A percentile compares a stretch with the other conserved stretches of the same genome.
These are phyloP conservation scores for Acorus calamus DNA, from an alignment of 106 monocot genomes.

Conservation along the genomic window DNA sequence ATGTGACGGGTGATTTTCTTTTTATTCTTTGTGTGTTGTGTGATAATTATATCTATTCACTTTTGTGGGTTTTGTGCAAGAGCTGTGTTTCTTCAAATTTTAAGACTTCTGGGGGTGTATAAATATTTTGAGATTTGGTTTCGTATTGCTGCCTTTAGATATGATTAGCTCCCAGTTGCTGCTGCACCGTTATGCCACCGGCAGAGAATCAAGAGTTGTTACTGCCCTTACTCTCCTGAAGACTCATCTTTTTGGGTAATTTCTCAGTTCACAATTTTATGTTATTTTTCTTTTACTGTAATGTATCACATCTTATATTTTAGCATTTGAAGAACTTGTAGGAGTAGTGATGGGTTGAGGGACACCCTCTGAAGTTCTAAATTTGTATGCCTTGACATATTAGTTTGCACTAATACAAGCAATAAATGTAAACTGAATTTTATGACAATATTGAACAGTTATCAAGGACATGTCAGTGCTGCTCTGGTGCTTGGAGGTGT, in stretches of 20 bases:
- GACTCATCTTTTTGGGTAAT: slow-evolving; percentile 79
- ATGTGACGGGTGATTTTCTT: slow-evolving; percentile 61
- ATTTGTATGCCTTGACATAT: too few relatives aligned
- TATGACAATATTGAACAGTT: slow-evolving; percentile 26
- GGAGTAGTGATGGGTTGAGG: too few relatives aligned
- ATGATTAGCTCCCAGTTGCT: slow-evolving; percentile 98
- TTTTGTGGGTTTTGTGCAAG: neutral
- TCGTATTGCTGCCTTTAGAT: slow-evolving; percentile 24
- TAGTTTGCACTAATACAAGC: too few relatives aligned
- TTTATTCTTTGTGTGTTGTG: neutral
- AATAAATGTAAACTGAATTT: neutral
- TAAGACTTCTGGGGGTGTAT: too few relatives aligned
- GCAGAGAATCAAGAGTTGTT: slow-evolving; percentile 89
- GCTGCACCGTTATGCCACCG: slow-evolving; percentile 97
- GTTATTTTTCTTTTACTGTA: neutral
- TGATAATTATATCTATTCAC: neutral
- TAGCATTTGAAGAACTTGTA: too few relatives aligned
- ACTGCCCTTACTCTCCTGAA: slow-evolving; percentile 93
- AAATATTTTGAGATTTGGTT: too few relatives aligned
- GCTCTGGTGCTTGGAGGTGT: slow-evolving; percentile 98
- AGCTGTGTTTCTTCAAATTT: neutral
- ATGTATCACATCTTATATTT: too few relatives aligned
- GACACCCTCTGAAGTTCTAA: too few relatives aligned
- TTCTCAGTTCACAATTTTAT: neutral
- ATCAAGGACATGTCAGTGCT: slow-evolving; percentile 98